These are phyloP conservation scores for Citrullus mucosospermus DNA, from an alignment of 306 rosid species.

Conservation along the genomic window DNA sequence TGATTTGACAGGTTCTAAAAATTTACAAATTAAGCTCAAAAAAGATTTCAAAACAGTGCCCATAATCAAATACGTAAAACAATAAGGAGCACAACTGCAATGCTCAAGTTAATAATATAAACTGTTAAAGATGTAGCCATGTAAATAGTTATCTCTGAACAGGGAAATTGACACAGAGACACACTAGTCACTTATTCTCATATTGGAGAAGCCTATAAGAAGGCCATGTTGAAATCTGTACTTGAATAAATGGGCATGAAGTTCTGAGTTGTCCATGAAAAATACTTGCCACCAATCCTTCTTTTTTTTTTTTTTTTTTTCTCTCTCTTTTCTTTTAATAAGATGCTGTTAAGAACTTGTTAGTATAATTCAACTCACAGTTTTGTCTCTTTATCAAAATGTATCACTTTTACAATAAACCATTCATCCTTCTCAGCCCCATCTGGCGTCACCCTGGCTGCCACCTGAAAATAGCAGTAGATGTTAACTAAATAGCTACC, in stretches of 20 bases:
- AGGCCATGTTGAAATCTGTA: not conserved
- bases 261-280: not conserved
- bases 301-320: not conserved
- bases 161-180: not conserved
- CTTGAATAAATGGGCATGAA: not conserved
- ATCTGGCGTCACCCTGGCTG: constrained; percentile 79
- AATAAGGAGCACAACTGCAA: not conserved
- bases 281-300: not conserved
- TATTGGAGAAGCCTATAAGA: not conserved
- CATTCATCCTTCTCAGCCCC: constrained; percentile 92
- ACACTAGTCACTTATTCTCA: not conserved
- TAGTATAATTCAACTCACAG: constrained; percentile 45
- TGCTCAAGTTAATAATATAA: not conserved
- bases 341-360: not conserved
- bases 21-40: not conserved
- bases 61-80: not conserved
- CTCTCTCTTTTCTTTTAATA: not conserved
- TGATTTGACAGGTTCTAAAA: not conserved
- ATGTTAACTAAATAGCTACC: constrained; percentile 7
- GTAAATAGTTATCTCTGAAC: not conserved
- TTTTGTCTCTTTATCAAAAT: constrained; percentile 85
- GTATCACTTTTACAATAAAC: constrained; percentile 90
- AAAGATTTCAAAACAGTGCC: not conserved
- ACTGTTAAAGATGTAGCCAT: not conserved
- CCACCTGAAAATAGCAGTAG: constrained; percentile 50